Percentiles rank a stretch among this genome's conserved stretches.
phyloP scores from a whole-genome alignment of 345 rosid species.

The Arabidopsis suecica region DNA sequence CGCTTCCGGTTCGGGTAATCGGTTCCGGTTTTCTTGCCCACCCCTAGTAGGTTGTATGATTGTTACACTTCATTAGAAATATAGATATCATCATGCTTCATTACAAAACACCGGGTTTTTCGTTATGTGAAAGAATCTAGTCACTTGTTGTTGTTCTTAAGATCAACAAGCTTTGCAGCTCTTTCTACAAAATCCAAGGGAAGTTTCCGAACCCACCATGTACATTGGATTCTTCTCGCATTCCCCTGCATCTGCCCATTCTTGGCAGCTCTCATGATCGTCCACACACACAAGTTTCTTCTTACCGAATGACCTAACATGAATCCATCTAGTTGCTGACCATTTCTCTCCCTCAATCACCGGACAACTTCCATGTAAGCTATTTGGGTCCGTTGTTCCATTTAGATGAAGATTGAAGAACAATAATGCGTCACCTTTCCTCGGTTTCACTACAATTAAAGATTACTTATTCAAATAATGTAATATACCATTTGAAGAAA shows the following conservation, averaged over 20 bases:
- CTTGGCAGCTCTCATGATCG: constrained; percentile 47
- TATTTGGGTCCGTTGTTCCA: constrained; percentile 59
- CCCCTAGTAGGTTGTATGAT: too few species aligned
- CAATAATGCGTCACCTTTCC: constrained; percentile 82
- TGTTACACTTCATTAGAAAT: background rate
- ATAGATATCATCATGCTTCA: too few species aligned
- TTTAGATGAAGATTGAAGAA: constrained; percentile 91
- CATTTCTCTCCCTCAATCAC: constrained; percentile 95
- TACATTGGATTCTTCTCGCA: constrained; percentile 69
- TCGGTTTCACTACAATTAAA: constrained; percentile 69
- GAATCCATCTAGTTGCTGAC: constrained; percentile 98
- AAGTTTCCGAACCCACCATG: constrained; percentile 63
- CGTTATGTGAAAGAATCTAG: constrained; percentile 21
- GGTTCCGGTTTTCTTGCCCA: too few species aligned
- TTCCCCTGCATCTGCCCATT: constrained; percentile 75
- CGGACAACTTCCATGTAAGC: constrained; percentile 90
- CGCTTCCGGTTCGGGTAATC: too few species aligned
- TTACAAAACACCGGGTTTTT: background rate
- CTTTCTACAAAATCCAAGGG: constrained; percentile 68
- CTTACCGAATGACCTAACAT: constrained; percentile 62
- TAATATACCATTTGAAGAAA: background rate
- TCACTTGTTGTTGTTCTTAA: constrained; percentile 37
- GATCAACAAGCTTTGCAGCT: constrained; percentile 76
- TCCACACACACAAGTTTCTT: constrained; percentile 54
- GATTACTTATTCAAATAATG: background rate